phyloP scores from a whole-genome alignment of 768 basidiomycete genomes.

The Tylopilus felleus region DNA sequence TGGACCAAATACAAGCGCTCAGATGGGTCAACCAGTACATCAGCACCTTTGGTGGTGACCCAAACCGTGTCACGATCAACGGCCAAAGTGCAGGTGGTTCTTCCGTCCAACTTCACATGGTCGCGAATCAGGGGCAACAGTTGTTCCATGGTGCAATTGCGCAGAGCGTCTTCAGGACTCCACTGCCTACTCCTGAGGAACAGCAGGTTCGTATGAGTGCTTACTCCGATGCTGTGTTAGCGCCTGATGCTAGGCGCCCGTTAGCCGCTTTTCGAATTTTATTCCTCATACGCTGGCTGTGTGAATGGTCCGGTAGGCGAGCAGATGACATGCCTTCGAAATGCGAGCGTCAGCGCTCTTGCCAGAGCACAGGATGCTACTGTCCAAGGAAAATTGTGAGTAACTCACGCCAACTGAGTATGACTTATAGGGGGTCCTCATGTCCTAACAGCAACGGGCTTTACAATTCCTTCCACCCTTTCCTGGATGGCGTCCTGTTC shows the following conservation, averaged over 20 bases:
- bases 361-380: slow-evolving; percentile 54
- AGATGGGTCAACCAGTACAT: slow-evolving; percentile 40
- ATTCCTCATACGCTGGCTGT: slow-evolving; percentile 49
- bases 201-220: slow-evolving; percentile 40
- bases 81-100: slow-evolving; percentile 59
- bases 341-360: slow-evolving; percentile 48
- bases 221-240: neutral
- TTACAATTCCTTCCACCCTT: slow-evolving; percentile 51
- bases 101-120: slow-evolving; percentile 57
- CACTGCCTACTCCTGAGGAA: slow-evolving; percentile 49
- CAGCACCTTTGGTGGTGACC: slow-evolving; percentile 39
- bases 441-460: slow-evolving; percentile 31
- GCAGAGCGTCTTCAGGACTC: slow-evolving; percentile 56
- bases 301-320: slow-evolving; percentile 32
- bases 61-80: slow-evolving; percentile 44
- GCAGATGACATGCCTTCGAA: slow-evolving; percentile 47
- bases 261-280: slow-evolving; percentile 53
- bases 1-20: slow-evolving; percentile 48
- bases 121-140: slow-evolving; percentile 37
- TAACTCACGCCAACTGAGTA: neutral
- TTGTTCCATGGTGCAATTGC: slow-evolving; percentile 57
- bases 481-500: slow-evolving; percentile 52
- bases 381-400: slow-evolving; percentile 40
- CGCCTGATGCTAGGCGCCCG: neutral
- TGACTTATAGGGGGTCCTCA: slow-evolving; percentile 1